Conservation (phyloP, 78 protist genomes). For the Acrasis kona region DNA sequence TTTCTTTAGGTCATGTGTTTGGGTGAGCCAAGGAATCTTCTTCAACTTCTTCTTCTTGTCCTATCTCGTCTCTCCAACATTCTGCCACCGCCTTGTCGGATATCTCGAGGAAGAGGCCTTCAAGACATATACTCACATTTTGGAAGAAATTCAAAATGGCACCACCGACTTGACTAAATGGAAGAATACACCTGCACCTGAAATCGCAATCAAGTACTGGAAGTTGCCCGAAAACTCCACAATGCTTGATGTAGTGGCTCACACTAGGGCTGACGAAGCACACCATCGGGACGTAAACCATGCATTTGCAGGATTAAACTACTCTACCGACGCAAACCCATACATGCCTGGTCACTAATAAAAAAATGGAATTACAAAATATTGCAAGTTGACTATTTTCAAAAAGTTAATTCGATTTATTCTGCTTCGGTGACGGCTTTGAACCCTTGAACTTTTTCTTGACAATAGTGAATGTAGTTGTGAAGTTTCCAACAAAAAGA, state of each 20-base stretch:
- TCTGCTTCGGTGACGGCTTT: too few species aligned
- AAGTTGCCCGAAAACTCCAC: slow-evolving; percentile 42
- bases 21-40: slow-evolving; percentile 43
- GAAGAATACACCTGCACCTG: slow-evolving; percentile 38
- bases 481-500: too few species aligned
- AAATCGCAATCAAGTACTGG: slow-evolving; percentile 68
- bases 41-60: slow-evolving; percentile 16
- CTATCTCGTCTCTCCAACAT: slow-evolving; percentile 38
- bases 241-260: slow-evolving; percentile 54
- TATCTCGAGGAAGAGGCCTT: slow-evolving; percentile 77
- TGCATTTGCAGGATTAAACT: neutral
- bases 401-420: too few species aligned
- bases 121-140: slow-evolving; percentile 20
- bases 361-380: too few species aligned
- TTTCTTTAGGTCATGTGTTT: slow-evolving; percentile 6
- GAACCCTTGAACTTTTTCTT: too few species aligned
- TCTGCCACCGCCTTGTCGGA: slow-evolving; percentile 73
- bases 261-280: slow-evolving; percentile 71
- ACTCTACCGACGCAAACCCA: too few species aligned
- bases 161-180: slow-evolving; percentile 34
- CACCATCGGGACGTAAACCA: slow-evolving; percentile 70
- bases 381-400: too few species aligned
- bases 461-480: too few species aligned
- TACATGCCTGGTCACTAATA: too few species aligned
- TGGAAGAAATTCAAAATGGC: slow-evolving; percentile 31